Conservation (phyloP, 2,329 filamentous ascomycete genomes). For the Cordyceps pruinosa region DNA sequence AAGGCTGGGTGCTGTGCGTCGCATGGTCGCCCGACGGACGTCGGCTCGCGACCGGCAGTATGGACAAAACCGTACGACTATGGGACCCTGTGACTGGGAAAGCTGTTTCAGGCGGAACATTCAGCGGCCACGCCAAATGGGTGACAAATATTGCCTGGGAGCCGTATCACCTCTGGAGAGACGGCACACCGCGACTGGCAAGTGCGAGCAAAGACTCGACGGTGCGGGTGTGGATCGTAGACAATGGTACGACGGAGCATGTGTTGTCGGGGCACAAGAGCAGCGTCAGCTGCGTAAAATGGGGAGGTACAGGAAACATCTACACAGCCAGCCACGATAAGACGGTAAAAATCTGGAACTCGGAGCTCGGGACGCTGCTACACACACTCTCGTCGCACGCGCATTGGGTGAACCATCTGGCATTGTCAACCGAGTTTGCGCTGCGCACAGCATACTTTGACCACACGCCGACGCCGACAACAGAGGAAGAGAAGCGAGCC, state of each 20-base stretch:
- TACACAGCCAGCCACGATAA: slow-evolving; percentile 88
- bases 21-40: slow-evolving; percentile 79
- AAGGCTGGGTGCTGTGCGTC: slow-evolving; percentile 82
- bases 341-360: slow-evolving; percentile 85
- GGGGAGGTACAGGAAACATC: slow-evolving; percentile 83
- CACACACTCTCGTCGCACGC: slow-evolving; percentile 77
- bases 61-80: slow-evolving; percentile 85
- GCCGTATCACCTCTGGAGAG: slow-evolving; percentile 76
- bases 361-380: slow-evolving; percentile 67
- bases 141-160: slow-evolving; percentile 87
- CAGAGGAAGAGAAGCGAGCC: slow-evolving; percentile 61
- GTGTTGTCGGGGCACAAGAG: slow-evolving; percentile 84
- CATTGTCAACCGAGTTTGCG: slow-evolving; percentile 86
- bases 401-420: slow-evolving; percentile 94
- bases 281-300: slow-evolving; percentile 82
- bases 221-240: slow-evolving; percentile 77
- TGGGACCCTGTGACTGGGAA: slow-evolving; percentile 84
- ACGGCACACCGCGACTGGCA: slow-evolving; percentile 70
- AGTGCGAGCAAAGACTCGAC: slow-evolving; percentile 88
- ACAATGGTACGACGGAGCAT: slow-evolving; percentile 70
- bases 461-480: slow-evolving; percentile 62
- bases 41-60: slow-evolving; percentile 79
- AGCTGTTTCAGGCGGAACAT: slow-evolving; percentile 54
- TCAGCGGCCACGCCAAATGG: slow-evolving; percentile 86
- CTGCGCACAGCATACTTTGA: slow-evolving; percentile 82